These are phyloP conservation scores for Orychophragmus violaceus DNA, from an alignment of 345 rosid species.

Conservation along the genomic window DNA sequence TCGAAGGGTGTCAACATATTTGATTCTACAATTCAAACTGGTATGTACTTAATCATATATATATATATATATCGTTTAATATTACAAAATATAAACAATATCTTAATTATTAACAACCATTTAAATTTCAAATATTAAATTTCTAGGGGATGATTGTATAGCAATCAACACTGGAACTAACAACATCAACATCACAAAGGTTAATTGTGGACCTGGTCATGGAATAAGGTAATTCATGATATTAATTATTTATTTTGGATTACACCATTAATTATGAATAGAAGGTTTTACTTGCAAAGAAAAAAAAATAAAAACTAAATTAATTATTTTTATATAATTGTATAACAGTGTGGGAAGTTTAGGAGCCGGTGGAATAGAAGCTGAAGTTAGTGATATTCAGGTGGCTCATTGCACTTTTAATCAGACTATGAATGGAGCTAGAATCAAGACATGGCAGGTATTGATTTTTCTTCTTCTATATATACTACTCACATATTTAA, in stretches of 20 bases:
- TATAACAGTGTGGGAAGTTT: too few species aligned
- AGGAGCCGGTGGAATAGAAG: neutral
- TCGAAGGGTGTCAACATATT: conserved; percentile 6
- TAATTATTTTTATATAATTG: neutral
- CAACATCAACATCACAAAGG: conserved; percentile 19
- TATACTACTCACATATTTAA: too few species aligned
- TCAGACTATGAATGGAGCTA: conserved; percentile 16
- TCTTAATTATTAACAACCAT: neutral
- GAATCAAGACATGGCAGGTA: conserved; percentile 23
- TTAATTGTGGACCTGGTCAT: too few species aligned
- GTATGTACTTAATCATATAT: neutral
- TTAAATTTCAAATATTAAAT: too few species aligned
- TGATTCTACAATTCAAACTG: conserved; percentile 12
- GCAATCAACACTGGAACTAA: conserved; percentile 15
- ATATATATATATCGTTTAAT: too few species aligned
- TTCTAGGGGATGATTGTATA: too few species aligned
- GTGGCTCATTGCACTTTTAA: conserved; percentile 16
- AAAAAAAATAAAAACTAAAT: too few species aligned
- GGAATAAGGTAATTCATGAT: conserved; percentile 24
- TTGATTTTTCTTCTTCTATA: neutral
- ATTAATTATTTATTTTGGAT: neutral
- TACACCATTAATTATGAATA: neutral
- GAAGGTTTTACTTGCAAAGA: too few species aligned
- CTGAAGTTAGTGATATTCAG: conserved; percentile 3
- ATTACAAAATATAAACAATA: too few species aligned